A percentile compares a stretch with the other conserved stretches of the same genome.
Evolutionary conservation across 169 alveolate genomes (phyloP).

Genomic region (Eimeria brunetti): DNA sequence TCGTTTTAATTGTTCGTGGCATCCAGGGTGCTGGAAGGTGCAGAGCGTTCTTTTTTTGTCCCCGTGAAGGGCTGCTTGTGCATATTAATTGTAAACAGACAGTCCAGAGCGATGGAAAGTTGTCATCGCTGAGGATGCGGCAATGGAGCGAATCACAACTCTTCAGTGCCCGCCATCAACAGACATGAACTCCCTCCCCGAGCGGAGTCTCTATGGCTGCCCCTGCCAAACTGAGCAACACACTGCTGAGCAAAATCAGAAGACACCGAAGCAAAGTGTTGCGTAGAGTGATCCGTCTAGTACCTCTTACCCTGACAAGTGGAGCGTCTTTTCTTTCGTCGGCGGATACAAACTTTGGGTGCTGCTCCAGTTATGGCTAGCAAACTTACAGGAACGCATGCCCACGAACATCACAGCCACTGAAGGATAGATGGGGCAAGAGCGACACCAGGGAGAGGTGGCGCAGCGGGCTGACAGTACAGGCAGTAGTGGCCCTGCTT

Average conservation of each 20-base stretch:
- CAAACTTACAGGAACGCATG: conserved; percentile 3
- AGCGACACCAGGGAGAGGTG: conserved; percentile 23
- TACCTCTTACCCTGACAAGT: neutral
- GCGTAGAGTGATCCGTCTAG: too few species aligned
- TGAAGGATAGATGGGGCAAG: neutral
- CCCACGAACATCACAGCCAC: neutral
- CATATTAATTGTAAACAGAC: neutral
- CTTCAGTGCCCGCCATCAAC: neutral
- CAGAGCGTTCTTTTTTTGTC: neutral
- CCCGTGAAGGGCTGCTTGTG: neutral
- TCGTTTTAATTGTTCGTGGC: too few species aligned
- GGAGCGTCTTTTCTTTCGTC: neutral
- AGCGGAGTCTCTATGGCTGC: neutral
- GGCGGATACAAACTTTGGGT: neutral
- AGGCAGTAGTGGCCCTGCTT: neutral
- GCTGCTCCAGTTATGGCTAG: neutral
- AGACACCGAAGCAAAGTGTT: neutral
- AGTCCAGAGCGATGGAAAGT: neutral
- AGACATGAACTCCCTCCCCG: neutral
- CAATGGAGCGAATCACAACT: neutral
- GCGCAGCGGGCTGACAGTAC: neutral
- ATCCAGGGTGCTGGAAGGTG: neutral
- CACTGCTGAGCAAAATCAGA: neutral
- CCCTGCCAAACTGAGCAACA: neutral
- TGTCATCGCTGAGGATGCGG: neutral